These are phyloP conservation scores for Ceratocystis cubensis DNA, from an alignment of 2,329 filamentous ascomycete genomes.

Conservation along the genomic window DNA sequence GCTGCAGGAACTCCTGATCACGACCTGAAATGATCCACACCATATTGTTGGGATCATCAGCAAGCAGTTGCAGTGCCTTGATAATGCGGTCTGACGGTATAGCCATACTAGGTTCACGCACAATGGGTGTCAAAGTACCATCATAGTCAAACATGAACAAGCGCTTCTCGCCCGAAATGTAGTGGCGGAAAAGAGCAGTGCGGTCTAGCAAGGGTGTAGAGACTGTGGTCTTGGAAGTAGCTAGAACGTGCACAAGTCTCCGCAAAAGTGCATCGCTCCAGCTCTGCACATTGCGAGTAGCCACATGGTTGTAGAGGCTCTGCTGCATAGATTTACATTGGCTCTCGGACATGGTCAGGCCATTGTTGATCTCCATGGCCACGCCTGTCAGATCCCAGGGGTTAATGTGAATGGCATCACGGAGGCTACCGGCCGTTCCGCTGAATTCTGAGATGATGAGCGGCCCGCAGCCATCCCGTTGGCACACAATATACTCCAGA, in stretches of 20 bases:
- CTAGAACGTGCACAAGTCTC: slow-evolving; percentile 66
- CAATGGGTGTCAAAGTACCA: slow-evolving; percentile 89
- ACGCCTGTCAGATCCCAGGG: slow-evolving; percentile 85
- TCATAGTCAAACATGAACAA: slow-evolving; percentile 99
- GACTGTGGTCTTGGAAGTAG: slow-evolving; percentile 59
- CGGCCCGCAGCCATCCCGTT: slow-evolving; percentile 73
- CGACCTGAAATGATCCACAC: slow-evolving; percentile 99
- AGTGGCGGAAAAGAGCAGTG: slow-evolving; percentile 56
- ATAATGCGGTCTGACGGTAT: slow-evolving; percentile 77
- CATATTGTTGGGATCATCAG: slow-evolving; percentile 65
- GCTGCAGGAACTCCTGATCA: slow-evolving; percentile 79
- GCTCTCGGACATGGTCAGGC: slow-evolving; percentile 60
- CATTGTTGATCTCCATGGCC: slow-evolving; percentile 68
- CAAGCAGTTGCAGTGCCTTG: slow-evolving; percentile 63
- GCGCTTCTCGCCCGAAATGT: slow-evolving; percentile 61
- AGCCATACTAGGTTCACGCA: slow-evolving; percentile 77
- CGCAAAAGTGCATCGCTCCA: slow-evolving; percentile 75
- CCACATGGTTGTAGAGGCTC: slow-evolving; percentile 71
- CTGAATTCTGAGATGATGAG: slow-evolving; percentile 95
- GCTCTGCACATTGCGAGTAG: slow-evolving; percentile 68
- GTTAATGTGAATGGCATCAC: slow-evolving; percentile 87
- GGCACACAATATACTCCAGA: slow-evolving; percentile 86
- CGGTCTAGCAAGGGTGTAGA: slow-evolving; percentile 75
- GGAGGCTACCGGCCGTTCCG: slow-evolving; percentile 75
- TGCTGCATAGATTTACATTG: slow-evolving; percentile 57